Base-by-base conservation (phyloP, 108 stramenopile species). In the Conticribra weissflogii region DNA sequence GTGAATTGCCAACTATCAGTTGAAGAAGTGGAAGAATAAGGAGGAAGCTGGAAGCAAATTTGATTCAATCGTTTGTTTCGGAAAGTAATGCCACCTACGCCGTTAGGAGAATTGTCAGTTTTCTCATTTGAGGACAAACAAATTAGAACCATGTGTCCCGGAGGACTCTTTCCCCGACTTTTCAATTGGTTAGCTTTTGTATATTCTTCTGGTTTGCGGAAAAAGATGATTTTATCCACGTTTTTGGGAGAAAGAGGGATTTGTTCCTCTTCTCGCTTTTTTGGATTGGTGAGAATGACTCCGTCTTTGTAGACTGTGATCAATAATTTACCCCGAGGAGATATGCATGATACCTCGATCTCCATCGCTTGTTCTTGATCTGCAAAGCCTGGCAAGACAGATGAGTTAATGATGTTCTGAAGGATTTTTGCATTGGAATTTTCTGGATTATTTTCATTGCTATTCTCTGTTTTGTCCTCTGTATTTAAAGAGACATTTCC, bases 201-300 rank as follows among this genome's bases (percentile, higher is more conserved):
- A 54, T 84, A 88, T 49, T 91, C 87, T 73, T 91, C 90, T n/a
- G 76, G 78, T 68, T 85, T 88, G 45, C 87, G 87, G 61, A 91
- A 91, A 27, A 81, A 50, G 31, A 91, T 60, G 9, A 83, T 54
- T 53, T 79, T 72, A 9, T 74, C 57, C 15, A 87, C 63, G 17
- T 21, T 12, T 9, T 17, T 15, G 18, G 72, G 8, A 22, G 45
- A 0, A 16, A 79, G 50, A 0, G 52, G 23, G 17, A 84, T 32
- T 70, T 34, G 46, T 30, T 71, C 71, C 69, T 86, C 76, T n/a
- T 74, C 74, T 14, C 9, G 41, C 27, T 68, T 78, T 56, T 68
- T 69, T 3, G 66, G 79, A 58, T 80, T 83, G 25, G 77, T 67
- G 24, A 86, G 55, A 22, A 76, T 41, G 1, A 84, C 54, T 18